These are phyloP conservation scores for Acidomyces sp. DNA, from an alignment of 495 filamentous ascomycete genomes.

Conservation along the genomic window DNA sequence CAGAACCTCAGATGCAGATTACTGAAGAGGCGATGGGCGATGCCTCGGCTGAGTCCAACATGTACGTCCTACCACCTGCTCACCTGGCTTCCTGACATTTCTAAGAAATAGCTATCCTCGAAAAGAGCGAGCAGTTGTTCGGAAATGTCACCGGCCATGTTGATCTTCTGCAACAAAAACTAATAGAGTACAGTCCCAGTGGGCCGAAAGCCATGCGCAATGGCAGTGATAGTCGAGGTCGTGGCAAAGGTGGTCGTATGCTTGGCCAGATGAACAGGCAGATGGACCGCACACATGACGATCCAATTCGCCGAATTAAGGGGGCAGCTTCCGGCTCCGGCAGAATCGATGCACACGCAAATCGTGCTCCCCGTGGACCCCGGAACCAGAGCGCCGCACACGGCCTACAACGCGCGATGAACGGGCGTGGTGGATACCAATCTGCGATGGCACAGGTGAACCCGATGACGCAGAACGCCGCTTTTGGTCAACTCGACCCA, in stretches of 20 bases:
- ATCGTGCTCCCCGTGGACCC: slow-evolving; percentile 61
- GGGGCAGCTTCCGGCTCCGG: slow-evolving; percentile 51
- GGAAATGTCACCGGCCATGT: too few relatives aligned
- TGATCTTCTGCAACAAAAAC: slow-evolving; percentile 15
- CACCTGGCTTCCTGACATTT: not conserved
- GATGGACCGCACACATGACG: slow-evolving; percentile 66
- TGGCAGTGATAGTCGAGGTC: slow-evolving; percentile 37
- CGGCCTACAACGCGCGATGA: slow-evolving; percentile 16
- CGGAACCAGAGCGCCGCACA: slow-evolving; percentile 6
- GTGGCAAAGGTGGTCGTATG: slow-evolving; percentile 49
- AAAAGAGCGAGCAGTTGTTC: too few relatives aligned
- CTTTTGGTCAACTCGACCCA: slow-evolving; percentile 34
- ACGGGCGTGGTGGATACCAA: slow-evolving; percentile 5
- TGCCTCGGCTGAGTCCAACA: slow-evolving; percentile 23
- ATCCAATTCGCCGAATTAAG: slow-evolving; percentile 68
- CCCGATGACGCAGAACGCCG: slow-evolving; percentile 35
- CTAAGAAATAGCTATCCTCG: too few relatives aligned
- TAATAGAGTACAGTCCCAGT: slow-evolving; percentile 52
- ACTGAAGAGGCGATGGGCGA: slow-evolving; percentile 63
- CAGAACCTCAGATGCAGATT: not conserved
- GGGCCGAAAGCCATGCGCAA: slow-evolving; percentile 93
- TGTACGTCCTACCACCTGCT: slow-evolving; percentile 45
- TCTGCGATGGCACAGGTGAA: slow-evolving; percentile 16
- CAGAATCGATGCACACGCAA: slow-evolving; percentile 57
- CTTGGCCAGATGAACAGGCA: slow-evolving; percentile 75